A percentile compares a stretch with the other conserved stretches of the same genome.
Conservation (phyloP, 1,139 yeast genomes). For the Entelexis paramagnoliae region DNA sequence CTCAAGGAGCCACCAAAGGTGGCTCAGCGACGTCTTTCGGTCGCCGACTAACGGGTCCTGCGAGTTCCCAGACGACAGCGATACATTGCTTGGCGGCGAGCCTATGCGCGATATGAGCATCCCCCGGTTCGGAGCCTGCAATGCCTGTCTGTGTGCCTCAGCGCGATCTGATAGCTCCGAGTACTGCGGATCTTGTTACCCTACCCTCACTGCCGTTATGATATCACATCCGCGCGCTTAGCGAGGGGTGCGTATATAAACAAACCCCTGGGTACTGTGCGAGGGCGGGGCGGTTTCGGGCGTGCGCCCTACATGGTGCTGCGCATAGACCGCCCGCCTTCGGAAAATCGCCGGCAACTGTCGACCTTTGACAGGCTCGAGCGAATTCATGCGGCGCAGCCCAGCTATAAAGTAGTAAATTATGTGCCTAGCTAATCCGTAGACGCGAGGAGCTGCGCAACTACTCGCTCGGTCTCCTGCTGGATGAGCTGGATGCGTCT, state of each 20-base stretch:
- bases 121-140: neutral
- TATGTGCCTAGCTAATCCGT: neutral
- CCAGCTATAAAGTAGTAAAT: too few species aligned
- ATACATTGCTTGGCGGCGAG: conserved; percentile 5
- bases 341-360: too few species aligned
- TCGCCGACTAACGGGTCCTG: neutral
- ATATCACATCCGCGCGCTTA: neutral
- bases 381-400: too few species aligned
- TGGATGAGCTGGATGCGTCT: conserved; percentile 5
- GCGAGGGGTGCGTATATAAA: neutral
- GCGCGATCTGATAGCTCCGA: neutral
- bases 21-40: conserved; percentile 18
- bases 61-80: neutral
- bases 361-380: too few species aligned
- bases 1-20: conserved; percentile 16
- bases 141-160: neutral
- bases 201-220: neutral
- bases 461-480: conserved; percentile 9
- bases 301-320: neutral
- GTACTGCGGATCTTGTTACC: neutral
- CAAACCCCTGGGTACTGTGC: neutral
- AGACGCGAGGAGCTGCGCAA: neutral
- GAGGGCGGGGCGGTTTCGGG: neutral
- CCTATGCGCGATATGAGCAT: conserved; percentile 18
- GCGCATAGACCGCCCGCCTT: neutral